Evolutionary conservation across 345 rosid genomes (phyloP).

Genomic region (Brassica napus): DNA sequence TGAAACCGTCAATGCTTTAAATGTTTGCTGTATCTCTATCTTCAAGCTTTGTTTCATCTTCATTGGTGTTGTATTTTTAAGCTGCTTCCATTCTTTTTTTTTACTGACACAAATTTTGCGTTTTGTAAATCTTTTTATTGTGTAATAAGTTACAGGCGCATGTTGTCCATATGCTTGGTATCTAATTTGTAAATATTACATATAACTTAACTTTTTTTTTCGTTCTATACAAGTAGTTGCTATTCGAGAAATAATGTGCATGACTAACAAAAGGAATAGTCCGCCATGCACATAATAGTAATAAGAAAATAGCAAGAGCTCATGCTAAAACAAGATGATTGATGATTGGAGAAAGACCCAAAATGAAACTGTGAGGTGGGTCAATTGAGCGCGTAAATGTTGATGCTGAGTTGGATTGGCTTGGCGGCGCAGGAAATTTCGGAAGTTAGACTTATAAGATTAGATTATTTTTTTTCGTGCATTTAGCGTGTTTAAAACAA

Average conservation of each 20-base stretch:
- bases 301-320: neutral
- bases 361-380: neutral
- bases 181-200: neutral
- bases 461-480: neutral
- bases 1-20: neutral
- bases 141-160: neutral
- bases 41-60: neutral
- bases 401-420: neutral
- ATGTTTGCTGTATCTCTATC: neutral
- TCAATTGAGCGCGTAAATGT: slow-evolving; percentile 1
- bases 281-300: neutral
- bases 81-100: neutral
- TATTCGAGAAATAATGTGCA: neutral
- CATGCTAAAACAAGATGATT: neutral
- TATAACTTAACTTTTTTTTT: neutral
- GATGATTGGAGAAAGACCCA: neutral
- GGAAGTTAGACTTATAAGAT: neutral
- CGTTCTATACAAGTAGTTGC: neutral
- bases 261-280: neutral
- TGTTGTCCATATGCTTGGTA: neutral
- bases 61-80: neutral
- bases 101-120: neutral
- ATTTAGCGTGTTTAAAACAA: neutral
- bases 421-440: slow-evolving; percentile 9
- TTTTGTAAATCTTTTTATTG: neutral